Percentiles rank a stretch among this genome's conserved stretches.
Conservation (phyloP, 2,329 filamentous ascomycete species). For the Aspergillus sp. region DNA sequence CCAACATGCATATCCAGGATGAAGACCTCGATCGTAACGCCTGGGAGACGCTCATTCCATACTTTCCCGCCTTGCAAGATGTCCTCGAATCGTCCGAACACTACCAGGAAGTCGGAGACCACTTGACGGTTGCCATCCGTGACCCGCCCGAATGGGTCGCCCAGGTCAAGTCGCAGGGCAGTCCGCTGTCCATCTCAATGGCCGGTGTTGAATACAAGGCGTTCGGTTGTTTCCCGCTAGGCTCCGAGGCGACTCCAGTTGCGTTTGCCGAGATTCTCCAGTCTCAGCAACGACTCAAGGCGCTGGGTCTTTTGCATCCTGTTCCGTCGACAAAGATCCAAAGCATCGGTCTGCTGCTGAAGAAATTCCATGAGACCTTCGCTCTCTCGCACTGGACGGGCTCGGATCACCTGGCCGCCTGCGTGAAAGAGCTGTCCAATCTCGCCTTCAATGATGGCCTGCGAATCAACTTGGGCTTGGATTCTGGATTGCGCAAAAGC, state of each 20-base stretch:
- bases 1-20: conserved; percentile 25
- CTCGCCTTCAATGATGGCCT: conserved; percentile 27
- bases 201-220: conserved; percentile 37
- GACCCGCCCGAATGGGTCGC: conserved; percentile 35
- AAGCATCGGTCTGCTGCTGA: conserved; percentile 31
- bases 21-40: conserved; percentile 15
- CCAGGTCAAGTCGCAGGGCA: conserved; percentile 30
- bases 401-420: conserved; percentile 20
- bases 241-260: conserved; percentile 39
- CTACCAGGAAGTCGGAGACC: conserved; percentile 5
- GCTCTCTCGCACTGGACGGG: conserved; percentile 18
- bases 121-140: conserved; percentile 15
- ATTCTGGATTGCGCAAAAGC: conserved; percentile 42
- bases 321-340: conserved; percentile 35
- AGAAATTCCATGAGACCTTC: conserved; percentile 29
- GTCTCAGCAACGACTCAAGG: conserved; percentile 44
- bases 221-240: conserved; percentile 49
- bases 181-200: conserved; percentile 39
- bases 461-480: conserved; percentile 36
- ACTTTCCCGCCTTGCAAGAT: conserved; percentile 27
- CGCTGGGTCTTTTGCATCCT: conserved; percentile 42
- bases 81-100: conserved; percentile 27
- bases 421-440: conserved; percentile 31
- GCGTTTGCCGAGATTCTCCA: conserved; percentile 47
- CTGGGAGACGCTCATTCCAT: conserved; percentile 26